phyloP scores from a whole-genome alignment of 208 protist species.

The Crithidia brevicula region DNA sequence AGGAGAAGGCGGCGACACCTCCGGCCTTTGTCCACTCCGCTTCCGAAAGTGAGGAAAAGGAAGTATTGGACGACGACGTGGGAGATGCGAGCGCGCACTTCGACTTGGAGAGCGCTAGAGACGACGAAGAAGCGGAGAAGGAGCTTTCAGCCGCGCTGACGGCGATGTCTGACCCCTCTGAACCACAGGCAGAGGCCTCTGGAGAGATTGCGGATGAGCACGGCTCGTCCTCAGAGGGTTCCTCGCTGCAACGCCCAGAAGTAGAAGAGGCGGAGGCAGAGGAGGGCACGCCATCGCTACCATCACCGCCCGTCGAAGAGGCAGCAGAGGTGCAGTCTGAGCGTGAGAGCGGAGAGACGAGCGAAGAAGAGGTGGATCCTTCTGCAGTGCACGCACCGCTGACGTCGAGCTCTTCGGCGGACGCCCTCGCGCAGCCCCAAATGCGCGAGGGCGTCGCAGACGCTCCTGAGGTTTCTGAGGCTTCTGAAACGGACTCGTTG shows the following conservation, averaged over 20 bases:
- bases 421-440: too few species aligned
- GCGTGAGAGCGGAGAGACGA: neutral
- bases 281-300: too few species aligned
- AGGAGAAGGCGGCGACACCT: neutral
- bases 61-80: neutral
- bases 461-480: too few species aligned
- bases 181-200: neutral
- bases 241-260: neutral
- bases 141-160: too few species aligned
- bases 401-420: neutral
- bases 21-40: neutral
- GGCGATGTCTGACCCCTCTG: neutral
- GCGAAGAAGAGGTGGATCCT: neutral
- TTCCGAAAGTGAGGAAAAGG: neutral
- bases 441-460: too few species aligned
- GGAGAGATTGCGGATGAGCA: too few species aligned
- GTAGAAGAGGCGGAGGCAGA: neutral
- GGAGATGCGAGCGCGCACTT: neutral
- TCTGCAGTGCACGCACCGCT: neutral
- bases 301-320: too few species aligned
- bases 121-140: too few species aligned
- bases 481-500: too few species aligned
- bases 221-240: neutral
- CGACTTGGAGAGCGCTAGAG: neutral
- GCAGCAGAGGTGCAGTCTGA: neutral